Evolutionary conservation across 2,329 filamentous ascomycete species (phyloP).

Genomic region (Emmonsiellopsis sp.): DNA sequence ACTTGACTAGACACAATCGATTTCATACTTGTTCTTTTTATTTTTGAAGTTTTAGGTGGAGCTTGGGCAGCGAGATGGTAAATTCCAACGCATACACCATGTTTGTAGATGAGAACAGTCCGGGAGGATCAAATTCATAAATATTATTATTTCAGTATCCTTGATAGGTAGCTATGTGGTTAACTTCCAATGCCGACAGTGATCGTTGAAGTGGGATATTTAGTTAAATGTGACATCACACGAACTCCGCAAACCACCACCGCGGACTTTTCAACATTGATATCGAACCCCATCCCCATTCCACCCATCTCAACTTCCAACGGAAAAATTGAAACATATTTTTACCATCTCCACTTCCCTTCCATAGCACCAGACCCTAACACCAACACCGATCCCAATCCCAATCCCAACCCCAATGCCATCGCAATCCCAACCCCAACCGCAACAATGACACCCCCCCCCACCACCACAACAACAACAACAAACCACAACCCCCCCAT

Average conservation of each 20-base stretch:
- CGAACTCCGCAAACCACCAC: neutral
- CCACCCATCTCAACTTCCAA: neutral
- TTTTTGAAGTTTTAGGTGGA: neutral
- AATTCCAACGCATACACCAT: too few species aligned
- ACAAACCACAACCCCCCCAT: slow-evolving; percentile 22
- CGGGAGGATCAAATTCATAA: too few species aligned
- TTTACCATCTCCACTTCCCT: neutral
- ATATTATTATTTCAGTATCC: too few species aligned
- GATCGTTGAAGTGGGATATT: neutral
- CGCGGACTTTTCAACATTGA: neutral
- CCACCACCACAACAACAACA: slow-evolving; percentile 2
- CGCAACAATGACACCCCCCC: neutral
- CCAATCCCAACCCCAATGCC: neutral
- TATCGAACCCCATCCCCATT: neutral
- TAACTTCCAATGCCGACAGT: too few species aligned
- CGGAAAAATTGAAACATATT: too few species aligned
- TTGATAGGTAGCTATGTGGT: too few species aligned
- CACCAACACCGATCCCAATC: neutral
- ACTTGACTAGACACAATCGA: slow-evolving; percentile 27
- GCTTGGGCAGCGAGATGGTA: too few species aligned
- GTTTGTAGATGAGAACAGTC: too few species aligned
- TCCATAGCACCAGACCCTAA: neutral
- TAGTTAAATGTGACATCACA: neutral
- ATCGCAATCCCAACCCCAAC: neutral
- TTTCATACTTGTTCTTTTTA: slow-evolving; percentile 15